Evolutionary conservation across 352 stramenopile genomes (phyloP), one percentile per base, ranked within the genome.

Genomic region (Globisporangium uncinulatum): DNA sequence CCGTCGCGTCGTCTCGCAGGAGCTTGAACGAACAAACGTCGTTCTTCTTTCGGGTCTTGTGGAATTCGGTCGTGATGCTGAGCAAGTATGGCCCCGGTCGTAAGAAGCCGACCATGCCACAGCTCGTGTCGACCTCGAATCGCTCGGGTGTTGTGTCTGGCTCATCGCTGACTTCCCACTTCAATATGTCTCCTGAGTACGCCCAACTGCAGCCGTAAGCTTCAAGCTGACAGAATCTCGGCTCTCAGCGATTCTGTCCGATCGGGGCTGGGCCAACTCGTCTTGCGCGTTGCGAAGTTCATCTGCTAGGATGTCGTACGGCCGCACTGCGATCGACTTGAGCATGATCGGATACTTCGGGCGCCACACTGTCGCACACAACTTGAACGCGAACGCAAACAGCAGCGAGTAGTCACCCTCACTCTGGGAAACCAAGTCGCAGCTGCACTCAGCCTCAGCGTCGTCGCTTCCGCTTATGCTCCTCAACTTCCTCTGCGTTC

Each of bases 281-380:
- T 48, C 51, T 48, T 57, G 37, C 11, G 37, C 2, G 17, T 57
- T 24, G 37, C 51, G 51, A 41, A 57, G 39, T 14, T 57, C 39
- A 3, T 37, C 51, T 29, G 37, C 37, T 0, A 57, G 41, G 29
- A 57, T 49, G 41, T 49, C 51, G 51, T 49, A 42, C n/a, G 41
- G 36, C 20, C 39, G 13, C 13, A 48, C 13, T 6, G 17, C 3
- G 15, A 57, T 20, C 15, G 51, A 14, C 41, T 48, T 48, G 21
- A 57, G 39, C 39, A 24, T 24, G 37, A 57, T 24, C 19, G 24
- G 20, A 24, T 48, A 57, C 20, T 4, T 41, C 15, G 51, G 51
- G 37, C 39, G 41, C 51, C 51, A 57, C 37, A 57, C 51, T 5
- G 11, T 14, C 39, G 39, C 20, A 24, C 8, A 49, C 39, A 29